phyloP scores from a whole-genome alignment of 805 yeast species.

The Candida saitoana region DNA sequence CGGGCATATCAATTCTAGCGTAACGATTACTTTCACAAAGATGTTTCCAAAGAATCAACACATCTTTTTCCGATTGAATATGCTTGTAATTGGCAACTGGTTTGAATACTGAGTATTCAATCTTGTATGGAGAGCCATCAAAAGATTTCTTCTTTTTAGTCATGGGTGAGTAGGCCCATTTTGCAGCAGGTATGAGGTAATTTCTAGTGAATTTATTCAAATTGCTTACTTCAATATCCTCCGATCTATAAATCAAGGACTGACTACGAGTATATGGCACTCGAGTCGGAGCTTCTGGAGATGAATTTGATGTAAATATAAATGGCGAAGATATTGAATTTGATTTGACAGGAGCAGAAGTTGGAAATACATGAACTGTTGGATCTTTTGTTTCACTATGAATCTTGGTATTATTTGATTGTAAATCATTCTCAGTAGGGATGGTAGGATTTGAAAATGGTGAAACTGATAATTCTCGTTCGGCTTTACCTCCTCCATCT shows the following conservation, averaged over 20 bases:
- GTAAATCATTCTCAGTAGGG: background rate
- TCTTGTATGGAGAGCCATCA: conserved; percentile 16
- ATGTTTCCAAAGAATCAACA: conserved; percentile 14
- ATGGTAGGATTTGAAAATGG: background rate
- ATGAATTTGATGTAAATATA: background rate
- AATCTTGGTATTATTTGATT: background rate
- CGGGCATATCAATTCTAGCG: conserved; percentile 16
- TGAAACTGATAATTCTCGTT: background rate
- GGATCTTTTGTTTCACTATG: background rate
- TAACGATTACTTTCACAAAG: conserved; percentile 12
- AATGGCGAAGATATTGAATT: conserved; percentile 3
- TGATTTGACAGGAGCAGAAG: background rate
- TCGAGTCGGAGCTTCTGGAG: background rate
- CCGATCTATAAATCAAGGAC: conserved; percentile 8
- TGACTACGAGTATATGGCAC: conserved; percentile 1
- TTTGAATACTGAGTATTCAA: conserved; percentile 34
- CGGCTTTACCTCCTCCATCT: background rate
- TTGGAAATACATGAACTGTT: background rate
- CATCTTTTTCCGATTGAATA: conserved; percentile 16
- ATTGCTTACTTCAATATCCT: conserved; percentile 9
- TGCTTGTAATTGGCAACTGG: conserved; percentile 14
- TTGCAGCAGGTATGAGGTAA: conserved; percentile 24
- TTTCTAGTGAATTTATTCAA: conserved; percentile 18
- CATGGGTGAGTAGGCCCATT: conserved; percentile 28
- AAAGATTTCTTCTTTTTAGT: conserved; percentile 7